Percentiles rank a stretch among this genome's conserved stretches.
These are phyloP conservation scores for Russula ochroleuca DNA, from an alignment of 768 basidiomycete genomes.

Conservation along the genomic window DNA sequence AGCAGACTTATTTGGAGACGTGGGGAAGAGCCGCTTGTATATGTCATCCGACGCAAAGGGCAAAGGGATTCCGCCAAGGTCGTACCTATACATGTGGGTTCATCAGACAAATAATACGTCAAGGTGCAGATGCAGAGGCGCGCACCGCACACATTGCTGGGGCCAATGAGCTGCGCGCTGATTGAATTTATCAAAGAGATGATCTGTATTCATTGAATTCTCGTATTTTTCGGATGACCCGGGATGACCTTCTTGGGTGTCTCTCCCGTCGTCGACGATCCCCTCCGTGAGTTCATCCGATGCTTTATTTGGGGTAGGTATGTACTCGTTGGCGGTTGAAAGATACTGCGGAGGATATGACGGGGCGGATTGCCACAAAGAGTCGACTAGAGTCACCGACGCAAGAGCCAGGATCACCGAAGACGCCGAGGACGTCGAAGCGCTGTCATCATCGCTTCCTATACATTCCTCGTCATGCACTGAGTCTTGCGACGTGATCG, in stretches of 20 bases:
- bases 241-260: conserved; percentile 43
- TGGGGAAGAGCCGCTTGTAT: conserved; percentile 76
- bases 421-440: conserved; percentile 34
- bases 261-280: conserved; percentile 39
- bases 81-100: conserved; percentile 55
- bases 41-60: conserved; percentile 78
- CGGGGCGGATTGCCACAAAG: conserved; percentile 64
- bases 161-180: conserved; percentile 65
- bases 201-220: conserved; percentile 73
- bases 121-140: conserved; percentile 20
- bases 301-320: conserved; percentile 51
- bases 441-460: conserved; percentile 33
- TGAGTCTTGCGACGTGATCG: conserved; percentile 4
- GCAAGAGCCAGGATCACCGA: conserved; percentile 57
- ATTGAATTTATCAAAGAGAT: conserved; percentile 81
- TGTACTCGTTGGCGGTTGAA: conserved; percentile 69
- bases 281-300: conserved; percentile 38
- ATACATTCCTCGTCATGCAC: background rate
- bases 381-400: conserved; percentile 49
- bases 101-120: conserved; percentile 3
- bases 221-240: conserved; percentile 79
- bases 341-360: conserved; percentile 66
- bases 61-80: conserved; percentile 77
- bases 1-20: conserved; percentile 38
- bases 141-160: conserved; percentile 84